Base-by-base conservation (phyloP, 164 flowering plant species). In the Vitis rotundifolia region DNA sequence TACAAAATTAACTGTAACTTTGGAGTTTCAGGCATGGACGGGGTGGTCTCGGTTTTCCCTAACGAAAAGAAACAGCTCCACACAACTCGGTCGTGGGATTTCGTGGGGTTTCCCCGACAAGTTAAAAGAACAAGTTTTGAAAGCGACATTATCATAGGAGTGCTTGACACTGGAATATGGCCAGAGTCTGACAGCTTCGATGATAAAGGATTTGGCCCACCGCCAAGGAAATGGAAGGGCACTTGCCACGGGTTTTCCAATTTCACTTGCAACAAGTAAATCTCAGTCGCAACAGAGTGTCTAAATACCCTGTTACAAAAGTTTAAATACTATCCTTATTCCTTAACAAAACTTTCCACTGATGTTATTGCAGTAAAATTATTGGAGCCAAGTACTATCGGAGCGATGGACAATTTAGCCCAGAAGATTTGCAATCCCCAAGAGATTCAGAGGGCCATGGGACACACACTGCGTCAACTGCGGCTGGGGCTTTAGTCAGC, bases 191-290 rank as follows among this genome's bases (percentile, higher is more conserved):
- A 67, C 49, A 88, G 92, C 74, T 88, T 90, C 75, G 68, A 50
- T 14, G 91, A 86, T 54, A 31, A 56, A 51, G 91, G 88, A 18
- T 59, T 83, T 18, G 86, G 88, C 22, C 84, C 88, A 29, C 78
- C 80, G 15, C 92, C 91, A 0, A 57, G 55, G 61, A 88, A 83
- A 73, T 88, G 89, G 81, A 88, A 78, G 69, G 94, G 94, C 47
- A 61, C 68, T 65, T 90, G 90, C 67, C 66, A 68, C 11, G 66
- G 56, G 0, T 74, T 79, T 1, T 50, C 59, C 14, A 79, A 85
- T 53, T 86, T 87, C 76, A 83, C 90, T 13, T 89, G 94, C 82
- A 89, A 87, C 83, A 87, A 83, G 93, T 87, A 78, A 71, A 9
- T 44, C 18, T 55, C 2, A 18, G 1, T 22, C 1, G 22, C 22